Evolutionary conservation across 805 yeast species (phyloP), one percentile per base, ranked within the genome.

Genomic region (Metschnikowia chrysomelidarum): DNA sequence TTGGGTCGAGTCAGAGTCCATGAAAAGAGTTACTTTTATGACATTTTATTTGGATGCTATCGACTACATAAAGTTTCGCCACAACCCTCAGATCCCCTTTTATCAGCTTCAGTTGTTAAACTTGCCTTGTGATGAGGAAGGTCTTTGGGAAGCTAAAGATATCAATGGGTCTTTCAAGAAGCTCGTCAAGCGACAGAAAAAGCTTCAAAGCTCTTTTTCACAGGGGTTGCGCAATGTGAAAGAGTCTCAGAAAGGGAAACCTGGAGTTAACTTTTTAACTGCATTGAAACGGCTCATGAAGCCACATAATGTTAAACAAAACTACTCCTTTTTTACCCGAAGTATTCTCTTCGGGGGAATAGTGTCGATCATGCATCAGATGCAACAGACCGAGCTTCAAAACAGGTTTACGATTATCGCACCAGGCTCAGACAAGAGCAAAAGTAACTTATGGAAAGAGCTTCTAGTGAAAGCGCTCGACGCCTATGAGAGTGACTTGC

Each of bases 1-100:
- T 67, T 87, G 95, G 95, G 80, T 87, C 10, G 87, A 84, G 36
- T 76, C 78, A 25, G 96, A 87, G 58, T 75, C 80, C 31, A 67
- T 84, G 69, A 87, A 87, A 54, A 61, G 96, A 38, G 73, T 83
- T 1, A 85, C 94, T 1, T 76, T 80, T 40, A 77, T 84, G 78
- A 87, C 94, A 10, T 87, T 87, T 54, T 82, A 82, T 53, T 67
- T 83, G 50, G 96, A 87, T 58, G 79, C 83, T 2, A 72, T 81
- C 2, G 94, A 87, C 62, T 83, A 87, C 24, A 76, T 82, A 11
- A 73, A 84, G 31, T 86, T 82, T 56, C 83, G 94, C 5, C 95
- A 87, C 58, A 75, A 82, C 39, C 72, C 72, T 0, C 65, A 58
- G 20, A 60, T 67, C 12, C 42, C 56, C 15, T 64, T 66, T 36